Percentiles rank a stretch among this genome's conserved stretches.
Evolutionary conservation across 768 basidiomycete genomes (phyloP).

Genomic region (Lepiota brunneoincarnata): DNA sequence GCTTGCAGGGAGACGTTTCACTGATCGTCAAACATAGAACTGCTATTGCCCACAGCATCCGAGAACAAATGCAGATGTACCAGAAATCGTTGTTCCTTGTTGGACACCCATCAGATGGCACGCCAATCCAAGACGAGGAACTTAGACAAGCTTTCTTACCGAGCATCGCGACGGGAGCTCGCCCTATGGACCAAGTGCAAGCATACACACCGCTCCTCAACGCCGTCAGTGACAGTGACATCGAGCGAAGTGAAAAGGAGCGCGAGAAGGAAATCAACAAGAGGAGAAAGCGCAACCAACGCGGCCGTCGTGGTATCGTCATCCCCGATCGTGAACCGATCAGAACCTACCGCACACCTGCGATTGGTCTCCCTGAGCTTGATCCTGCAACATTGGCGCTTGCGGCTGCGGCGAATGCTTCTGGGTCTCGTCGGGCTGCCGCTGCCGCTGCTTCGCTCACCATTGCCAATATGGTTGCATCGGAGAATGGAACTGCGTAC

Average conservation of each 20-base stretch:
- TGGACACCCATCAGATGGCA: slow-evolving; percentile 82
- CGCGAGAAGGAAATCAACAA: slow-evolving; percentile 90
- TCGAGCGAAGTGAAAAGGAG: slow-evolving; percentile 87
- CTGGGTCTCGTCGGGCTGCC: slow-evolving; percentile 77
- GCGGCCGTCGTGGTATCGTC: slow-evolving; percentile 75
- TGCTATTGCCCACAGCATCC: slow-evolving; percentile 91
- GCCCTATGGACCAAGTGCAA: slow-evolving; percentile 74
- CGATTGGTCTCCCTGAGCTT: slow-evolving; percentile 79
- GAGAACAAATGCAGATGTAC: slow-evolving; percentile 91
- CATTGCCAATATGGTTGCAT: slow-evolving; percentile 92
- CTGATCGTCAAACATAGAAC: slow-evolving; percentile 53
- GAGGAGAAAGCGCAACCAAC: slow-evolving; percentile 80
- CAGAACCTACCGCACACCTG: slow-evolving; percentile 88
- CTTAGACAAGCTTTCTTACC: slow-evolving; percentile 88
- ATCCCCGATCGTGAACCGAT: slow-evolving; percentile 92
- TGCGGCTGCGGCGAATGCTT: slow-evolving; percentile 61
- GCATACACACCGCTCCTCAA: slow-evolving; percentile 88
- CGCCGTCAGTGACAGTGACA: slow-evolving; percentile 84
- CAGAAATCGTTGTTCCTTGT: slow-evolving; percentile 90
- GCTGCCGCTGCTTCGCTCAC: slow-evolving; percentile 80
- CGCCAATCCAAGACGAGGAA: slow-evolving; percentile 82
- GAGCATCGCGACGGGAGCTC: slow-evolving; percentile 64
- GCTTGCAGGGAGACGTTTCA: neutral
- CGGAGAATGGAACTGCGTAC: slow-evolving; percentile 76
- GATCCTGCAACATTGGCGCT: slow-evolving; percentile 69